A percentile compares a stretch with the other conserved stretches of the same genome.
Evolutionary conservation across 2,329 filamentous ascomycete genomes (phyloP).

Genomic region (Geosmithia putterillii): DNA sequence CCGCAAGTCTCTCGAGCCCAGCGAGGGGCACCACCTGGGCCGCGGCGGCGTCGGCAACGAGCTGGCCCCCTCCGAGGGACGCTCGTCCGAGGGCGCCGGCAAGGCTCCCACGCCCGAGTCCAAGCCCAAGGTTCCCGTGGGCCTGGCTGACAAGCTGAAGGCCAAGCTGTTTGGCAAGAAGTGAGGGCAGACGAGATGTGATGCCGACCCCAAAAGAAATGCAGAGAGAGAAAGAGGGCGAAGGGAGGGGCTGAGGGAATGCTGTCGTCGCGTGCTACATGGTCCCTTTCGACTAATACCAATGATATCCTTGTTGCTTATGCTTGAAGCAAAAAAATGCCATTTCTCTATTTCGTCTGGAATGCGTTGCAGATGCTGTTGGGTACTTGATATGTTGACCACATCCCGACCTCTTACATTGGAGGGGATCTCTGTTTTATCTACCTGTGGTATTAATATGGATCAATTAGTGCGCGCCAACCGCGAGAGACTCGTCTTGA

Average conservation of each 20-base stretch:
- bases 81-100: background rate
- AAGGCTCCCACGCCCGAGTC: conserved; percentile 13
- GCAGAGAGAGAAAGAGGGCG: background rate
- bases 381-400: background rate
- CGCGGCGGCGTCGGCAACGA: conserved; percentile 50
- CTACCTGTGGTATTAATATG: too few relatives aligned
- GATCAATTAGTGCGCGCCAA: too few relatives aligned
- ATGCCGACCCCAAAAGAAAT: background rate
- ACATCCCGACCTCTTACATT: too few relatives aligned
- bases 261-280: too few relatives aligned
- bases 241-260: background rate
- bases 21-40: conserved; percentile 42
- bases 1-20: conserved; percentile 33
- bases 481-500: too few relatives aligned
- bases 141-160: conserved; percentile 47
- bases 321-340: background rate
- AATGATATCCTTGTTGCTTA: conserved; percentile 1
- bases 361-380: too few relatives aligned
- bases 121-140: conserved; percentile 18
- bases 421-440: too few relatives aligned
- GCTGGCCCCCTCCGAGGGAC: conserved; percentile 12
- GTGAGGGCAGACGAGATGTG: conserved; percentile 6
- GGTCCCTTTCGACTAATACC: background rate
- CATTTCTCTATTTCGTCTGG: too few relatives aligned
- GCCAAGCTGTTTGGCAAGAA: conserved; percentile 41